Evolutionary conservation across 192 early-diverging fungal species (phyloP).

Genomic region (Phycomyces blakesleeanus): DNA sequence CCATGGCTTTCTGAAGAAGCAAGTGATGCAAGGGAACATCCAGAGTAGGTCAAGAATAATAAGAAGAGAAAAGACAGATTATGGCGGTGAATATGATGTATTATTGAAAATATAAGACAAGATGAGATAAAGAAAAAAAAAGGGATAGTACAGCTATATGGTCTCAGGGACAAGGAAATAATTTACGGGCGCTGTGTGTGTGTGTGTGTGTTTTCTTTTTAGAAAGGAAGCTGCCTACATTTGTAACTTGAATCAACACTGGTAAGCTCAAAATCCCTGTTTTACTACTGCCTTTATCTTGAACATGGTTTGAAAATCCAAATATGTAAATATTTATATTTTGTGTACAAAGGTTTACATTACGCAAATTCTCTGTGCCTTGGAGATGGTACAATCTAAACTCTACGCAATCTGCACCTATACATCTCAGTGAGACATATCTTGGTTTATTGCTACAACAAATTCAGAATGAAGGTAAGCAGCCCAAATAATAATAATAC

Average conservation of each 20-base stretch:
- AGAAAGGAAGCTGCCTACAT: conserved; percentile 62
- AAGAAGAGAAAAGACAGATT: no score
- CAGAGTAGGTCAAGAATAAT: conserved; percentile 42
- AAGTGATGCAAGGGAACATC: conserved; percentile 39
- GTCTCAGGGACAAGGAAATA: not conserved
- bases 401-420: conserved; percentile 45
- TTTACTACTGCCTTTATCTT: not conserved
- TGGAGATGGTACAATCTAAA: conserved; percentile 80
- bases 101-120: no score
- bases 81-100: no score
- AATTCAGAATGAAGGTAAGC: conserved; percentile 41
- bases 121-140: no score
- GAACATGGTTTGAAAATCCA: conserved; percentile 21
- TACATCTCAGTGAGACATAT: conserved; percentile 66
- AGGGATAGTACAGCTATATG: not conserved
- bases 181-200: no score
- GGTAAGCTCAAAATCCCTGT: conserved; percentile 25
- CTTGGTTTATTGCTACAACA: conserved; percentile 52
- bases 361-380: conserved; percentile 62
- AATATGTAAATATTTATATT: not conserved
- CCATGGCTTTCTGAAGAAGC: conserved; percentile 50
- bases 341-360: conserved; percentile 60
- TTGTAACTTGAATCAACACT: conserved; percentile 63
- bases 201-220: no score
- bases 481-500: no score